Evolutionary conservation across 768 basidiomycete genomes (phyloP).

Genomic region (Trametes cingulata): DNA sequence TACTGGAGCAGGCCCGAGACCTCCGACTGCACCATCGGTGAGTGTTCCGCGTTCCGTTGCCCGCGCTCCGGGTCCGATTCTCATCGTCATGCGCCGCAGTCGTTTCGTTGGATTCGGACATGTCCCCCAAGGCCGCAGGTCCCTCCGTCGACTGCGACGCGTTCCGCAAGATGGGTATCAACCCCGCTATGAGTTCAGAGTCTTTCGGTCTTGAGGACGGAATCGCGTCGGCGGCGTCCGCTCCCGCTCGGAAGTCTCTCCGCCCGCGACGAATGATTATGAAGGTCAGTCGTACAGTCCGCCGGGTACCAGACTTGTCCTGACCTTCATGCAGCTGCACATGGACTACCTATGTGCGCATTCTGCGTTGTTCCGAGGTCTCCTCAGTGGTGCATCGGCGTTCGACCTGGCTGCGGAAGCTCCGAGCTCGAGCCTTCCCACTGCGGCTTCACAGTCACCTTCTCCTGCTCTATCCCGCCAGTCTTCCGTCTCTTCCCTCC

Average conservation of each 20-base stretch:
- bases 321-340: conserved; percentile 56
- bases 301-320: conserved; percentile 3
- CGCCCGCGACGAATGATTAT: conserved; percentile 50
- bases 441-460: conserved; percentile 38
- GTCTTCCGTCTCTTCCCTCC: conserved; percentile 45
- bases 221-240: neutral
- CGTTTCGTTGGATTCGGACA: conserved; percentile 26
- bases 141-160: conserved; percentile 19
- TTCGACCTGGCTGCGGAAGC: conserved; percentile 54
- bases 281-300: conserved; percentile 46
- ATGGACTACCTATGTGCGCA: conserved; percentile 82
- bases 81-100: conserved; percentile 22
- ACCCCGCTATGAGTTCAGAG: conserved; percentile 9
- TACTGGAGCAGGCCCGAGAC: conserved; percentile 79
- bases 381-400: conserved; percentile 69
- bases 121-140: conserved; percentile 19
- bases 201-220: conserved; percentile 15
- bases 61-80: neutral
- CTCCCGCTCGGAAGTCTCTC: conserved; percentile 40
- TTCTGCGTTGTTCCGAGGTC: conserved; percentile 67
- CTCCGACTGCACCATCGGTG: conserved; percentile 78
- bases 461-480: conserved; percentile 40
- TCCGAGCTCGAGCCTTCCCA: conserved; percentile 45
- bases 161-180: conserved; percentile 21
- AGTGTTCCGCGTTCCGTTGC: conserved; percentile 15